Conservation (phyloP, 2,329 filamentous ascomycete genomes). For the Mollisia scopiformis region DNA sequence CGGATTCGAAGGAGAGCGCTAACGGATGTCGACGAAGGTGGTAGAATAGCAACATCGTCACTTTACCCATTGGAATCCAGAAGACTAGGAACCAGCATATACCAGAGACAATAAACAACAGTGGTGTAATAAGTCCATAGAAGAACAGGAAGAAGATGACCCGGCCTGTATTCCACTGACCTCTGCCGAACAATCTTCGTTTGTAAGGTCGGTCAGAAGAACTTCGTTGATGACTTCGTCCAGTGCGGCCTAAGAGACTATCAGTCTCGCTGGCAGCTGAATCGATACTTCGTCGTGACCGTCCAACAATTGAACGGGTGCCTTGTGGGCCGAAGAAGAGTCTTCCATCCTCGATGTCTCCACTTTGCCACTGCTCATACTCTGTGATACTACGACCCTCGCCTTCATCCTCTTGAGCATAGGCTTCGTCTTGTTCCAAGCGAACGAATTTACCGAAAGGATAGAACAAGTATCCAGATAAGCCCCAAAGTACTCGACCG, state of each 20-base stretch:
- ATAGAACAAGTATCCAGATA: slow-evolving; percentile 88
- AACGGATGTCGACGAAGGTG: slow-evolving; percentile 92
- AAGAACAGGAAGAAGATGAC: slow-evolving; percentile 97
- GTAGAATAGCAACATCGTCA: slow-evolving; percentile 85
- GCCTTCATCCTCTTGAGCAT: slow-evolving; percentile 90
- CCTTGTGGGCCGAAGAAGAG: slow-evolving; percentile 87
- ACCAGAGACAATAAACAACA: slow-evolving; percentile 81
- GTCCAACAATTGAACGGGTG: slow-evolving; percentile 80
- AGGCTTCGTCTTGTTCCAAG: slow-evolving; percentile 90
- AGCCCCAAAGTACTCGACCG: slow-evolving; percentile 79
- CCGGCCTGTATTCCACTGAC: slow-evolving; percentile 92
- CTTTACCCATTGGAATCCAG: slow-evolving; percentile 97
- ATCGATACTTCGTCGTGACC: slow-evolving; percentile 85
- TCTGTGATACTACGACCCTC: slow-evolving; percentile 97
- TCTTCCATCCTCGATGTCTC: slow-evolving; percentile 91
- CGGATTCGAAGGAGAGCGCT: slow-evolving; percentile 90
- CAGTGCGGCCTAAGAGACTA: slow-evolving; percentile 75
- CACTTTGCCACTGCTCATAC: slow-evolving; percentile 98
- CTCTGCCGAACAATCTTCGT: slow-evolving; percentile 88
- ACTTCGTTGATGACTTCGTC: slow-evolving; percentile 50
- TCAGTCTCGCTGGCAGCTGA: slow-evolving; percentile 84
- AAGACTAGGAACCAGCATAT: slow-evolving; percentile 98
- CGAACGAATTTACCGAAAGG: slow-evolving; percentile 97
- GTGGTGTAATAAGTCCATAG: slow-evolving; percentile 87
- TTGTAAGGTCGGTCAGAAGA: slow-evolving; percentile 57